A percentile compares a stretch with the other conserved stretches of the same genome.
These are phyloP conservation scores for Scutellaria galericulata DNA, from an alignment of 257 asterid genomes.

Conservation along the genomic window DNA sequence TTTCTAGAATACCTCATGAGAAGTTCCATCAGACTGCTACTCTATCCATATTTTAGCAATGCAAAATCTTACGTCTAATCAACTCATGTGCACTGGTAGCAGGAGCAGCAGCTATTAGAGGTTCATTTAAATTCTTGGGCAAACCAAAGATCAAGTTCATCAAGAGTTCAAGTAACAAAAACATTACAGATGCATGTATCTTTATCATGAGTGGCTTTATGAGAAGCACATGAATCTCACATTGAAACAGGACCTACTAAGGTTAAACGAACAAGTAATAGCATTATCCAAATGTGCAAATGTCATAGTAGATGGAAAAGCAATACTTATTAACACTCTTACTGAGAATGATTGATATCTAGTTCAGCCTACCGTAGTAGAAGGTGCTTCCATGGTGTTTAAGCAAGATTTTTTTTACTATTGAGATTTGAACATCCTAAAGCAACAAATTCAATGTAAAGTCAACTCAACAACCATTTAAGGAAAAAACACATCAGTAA, in stretches of 20 bases:
- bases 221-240: not conserved
- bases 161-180: conserved; percentile 2
- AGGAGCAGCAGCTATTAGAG: not conserved
- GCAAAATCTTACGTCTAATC: not conserved
- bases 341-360: not conserved
- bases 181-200: not conserved
- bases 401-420: not conserved
- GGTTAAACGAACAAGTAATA: not conserved
- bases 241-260: not conserved
- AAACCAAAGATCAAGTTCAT: not conserved
- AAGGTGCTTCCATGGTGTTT: conserved; percentile 13
- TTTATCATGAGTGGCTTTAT: not conserved
- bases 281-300: not conserved
- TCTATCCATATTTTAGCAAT: not conserved
- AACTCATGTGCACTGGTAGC: not conserved
- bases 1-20: too few species aligned
- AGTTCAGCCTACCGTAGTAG: not conserved
- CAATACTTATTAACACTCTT: not conserved
- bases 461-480: not conserved
- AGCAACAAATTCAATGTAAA: conserved; percentile 5
- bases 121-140: not conserved
- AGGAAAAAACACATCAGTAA: conserved; percentile 20
- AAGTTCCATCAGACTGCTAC: too few species aligned
- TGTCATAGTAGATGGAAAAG: not conserved
- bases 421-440: conserved; percentile 17